Conservation (phyloP, 108 stramenopile species). For the Pseudonitzschia multiseries region DNA sequence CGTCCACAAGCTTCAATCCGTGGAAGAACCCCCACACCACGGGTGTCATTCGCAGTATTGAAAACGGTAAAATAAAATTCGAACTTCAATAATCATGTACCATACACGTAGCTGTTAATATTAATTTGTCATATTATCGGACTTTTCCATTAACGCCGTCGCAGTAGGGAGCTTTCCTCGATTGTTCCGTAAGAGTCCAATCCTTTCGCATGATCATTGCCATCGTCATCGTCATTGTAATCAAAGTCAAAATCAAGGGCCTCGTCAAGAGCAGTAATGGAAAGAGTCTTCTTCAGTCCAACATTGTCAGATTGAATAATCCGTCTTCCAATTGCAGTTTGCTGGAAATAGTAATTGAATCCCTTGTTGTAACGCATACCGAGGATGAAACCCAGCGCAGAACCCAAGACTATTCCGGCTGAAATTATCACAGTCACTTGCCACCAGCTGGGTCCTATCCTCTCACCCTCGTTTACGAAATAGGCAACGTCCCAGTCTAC, state of each 20-base stretch:
- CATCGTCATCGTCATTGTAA: neutral
- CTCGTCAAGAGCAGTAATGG: neutral
- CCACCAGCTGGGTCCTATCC: slow-evolving; percentile 27
- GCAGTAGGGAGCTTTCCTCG: neutral
- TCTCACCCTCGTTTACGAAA: slow-evolving; percentile 25
- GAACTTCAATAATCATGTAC: too few relatives aligned
- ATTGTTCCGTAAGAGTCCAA: neutral
- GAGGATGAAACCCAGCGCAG: slow-evolving; percentile 54
- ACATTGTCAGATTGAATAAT: slow-evolving; percentile 20
- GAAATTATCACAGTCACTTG: slow-evolving; percentile 34
- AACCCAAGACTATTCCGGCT: slow-evolving; percentile 45
- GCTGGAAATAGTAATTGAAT: slow-evolving; percentile 49
- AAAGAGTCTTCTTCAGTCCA: neutral
- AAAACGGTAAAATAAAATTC: too few relatives aligned
- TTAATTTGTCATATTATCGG: too few relatives aligned
- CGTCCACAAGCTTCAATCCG: too few relatives aligned
- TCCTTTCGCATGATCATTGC: neutral
- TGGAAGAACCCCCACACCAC: too few relatives aligned
- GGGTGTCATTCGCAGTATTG: too few relatives aligned
- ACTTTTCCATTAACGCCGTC: neutral
- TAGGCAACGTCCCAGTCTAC: slow-evolving; percentile 59
- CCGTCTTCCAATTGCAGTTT: slow-evolving; percentile 34
- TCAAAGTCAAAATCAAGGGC: slow-evolving; percentile 1
- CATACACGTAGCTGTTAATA: too few relatives aligned
- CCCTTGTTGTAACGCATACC: slow-evolving; percentile 63